Evolutionary conservation across 345 rosid genomes (phyloP).

Genomic region (Fremontodendron californicum): DNA sequence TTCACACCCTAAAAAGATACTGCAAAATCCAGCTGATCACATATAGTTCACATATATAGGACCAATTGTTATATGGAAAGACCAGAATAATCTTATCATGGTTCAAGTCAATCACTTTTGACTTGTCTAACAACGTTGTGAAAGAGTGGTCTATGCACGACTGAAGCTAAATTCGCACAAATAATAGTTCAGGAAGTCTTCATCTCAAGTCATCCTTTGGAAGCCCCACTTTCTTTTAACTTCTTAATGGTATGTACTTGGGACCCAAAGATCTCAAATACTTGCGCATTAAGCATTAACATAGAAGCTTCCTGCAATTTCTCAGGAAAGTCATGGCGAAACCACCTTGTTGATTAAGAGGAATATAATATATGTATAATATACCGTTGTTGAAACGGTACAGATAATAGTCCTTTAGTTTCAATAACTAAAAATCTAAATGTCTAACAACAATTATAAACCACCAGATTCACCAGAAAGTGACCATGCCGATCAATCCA

Average conservation of each 20-base stretch:
- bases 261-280: not conserved
- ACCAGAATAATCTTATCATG: not conserved
- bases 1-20: not conserved
- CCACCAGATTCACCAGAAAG: conserved; percentile 29
- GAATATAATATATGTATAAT: not conserved
- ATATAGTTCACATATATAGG: too few species aligned
- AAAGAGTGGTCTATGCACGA: conserved; percentile 12
- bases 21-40: not conserved
- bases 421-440: conserved; percentile 10
- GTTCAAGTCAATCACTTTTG: conserved; percentile 15
- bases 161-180: not conserved
- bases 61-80: not conserved
- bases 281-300: too few species aligned
- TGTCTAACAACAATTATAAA: conserved; percentile 17
- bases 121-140: conserved; percentile 17
- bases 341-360: conserved; percentile 16
- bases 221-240: not conserved
- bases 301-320: conserved; percentile 41
- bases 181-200: not conserved
- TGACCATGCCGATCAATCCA: conserved; percentile 29
- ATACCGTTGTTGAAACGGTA: not conserved
- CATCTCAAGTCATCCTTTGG: not conserved
- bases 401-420: not conserved
- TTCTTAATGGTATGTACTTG: not conserved
- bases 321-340: conserved; percentile 35